Evolutionary conservation across 1,284 basidiomycete species (phyloP), one percentile per base, ranked within the genome.

Genomic region (Marasmius tenuissimus): DNA sequence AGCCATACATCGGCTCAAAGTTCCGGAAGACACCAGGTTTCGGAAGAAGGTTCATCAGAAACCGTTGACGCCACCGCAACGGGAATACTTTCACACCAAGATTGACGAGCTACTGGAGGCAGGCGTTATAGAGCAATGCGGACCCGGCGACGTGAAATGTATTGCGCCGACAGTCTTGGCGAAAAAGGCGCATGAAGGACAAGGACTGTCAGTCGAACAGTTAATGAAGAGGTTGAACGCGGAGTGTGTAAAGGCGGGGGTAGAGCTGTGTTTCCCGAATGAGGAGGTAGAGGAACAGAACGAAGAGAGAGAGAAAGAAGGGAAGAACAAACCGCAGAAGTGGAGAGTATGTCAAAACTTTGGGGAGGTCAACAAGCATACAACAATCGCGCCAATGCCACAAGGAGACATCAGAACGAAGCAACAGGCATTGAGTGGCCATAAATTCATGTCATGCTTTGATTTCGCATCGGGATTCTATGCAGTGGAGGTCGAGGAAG

Each of bases 401-500:
- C 72, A 74, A 54, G 74, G 76, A 4, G 72, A 78, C 61, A 75
- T 78, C 0, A 60, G 67, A 0, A 61, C 65, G 2, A 78, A 77
- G 58, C 75, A 78, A 49, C 70, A 71, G 22, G 10, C 63, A 4
- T 61, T 78, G 0, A 68, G 67, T n/a, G 74, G 76, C 0, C 70
- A 77, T 42, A 34, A 71, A 3, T 78, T 68, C 61, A 45, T 78
- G 0, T 67, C 61, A 14, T 55, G 71, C 0, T 73, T 78, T 34
- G 73, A 78, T 59, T 75, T 77, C 57, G 71, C 73, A 14, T 65
- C 69, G 0, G 77, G 76, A 27, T 79, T 76, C 67, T 79, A 79
- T 56, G 75, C 74, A 4, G 55, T 71, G 50, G 47, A 62, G 37
- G 18, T 48, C 1, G 45, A 1, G 4, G 16, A 33, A 16, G 57